Base-by-base conservation (phyloP, 805 yeast species). In the Barnettozyma vustinii region DNA sequence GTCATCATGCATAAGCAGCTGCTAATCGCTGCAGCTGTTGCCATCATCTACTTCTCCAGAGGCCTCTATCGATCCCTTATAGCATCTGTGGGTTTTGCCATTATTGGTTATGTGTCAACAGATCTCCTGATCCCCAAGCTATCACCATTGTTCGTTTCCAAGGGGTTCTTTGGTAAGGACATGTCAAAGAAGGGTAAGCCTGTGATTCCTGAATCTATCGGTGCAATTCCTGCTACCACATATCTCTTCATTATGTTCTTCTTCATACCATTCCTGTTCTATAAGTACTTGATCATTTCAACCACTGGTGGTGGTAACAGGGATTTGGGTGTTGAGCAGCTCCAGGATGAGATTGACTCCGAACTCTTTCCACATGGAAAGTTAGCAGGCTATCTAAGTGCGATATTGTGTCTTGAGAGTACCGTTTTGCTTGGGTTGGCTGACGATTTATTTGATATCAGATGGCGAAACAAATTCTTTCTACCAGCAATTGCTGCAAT, bases 401-500 rank as follows among this genome's bases (percentile, higher is more conserved):
- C 95, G 5, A 72, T 92, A 9, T 68, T 94, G 51, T 88, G 96
- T 52, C 68, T 94, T 43, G 89, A 89, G 67, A 80, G 89, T 55
- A 91, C 94, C 64, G 75, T 90, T 15, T 70, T 94, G 40, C 71
- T 94, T 40, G 99, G 99, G 0, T 74, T 94, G 27, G 85, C 95
- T 43, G 99, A 94, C 66, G 99, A 94, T 70, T 73, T 94, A 58
- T 94, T 94, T 62, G 99, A 94, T 66, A 81, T 94, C 54, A 77
- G 96, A 57, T 94, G 99, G 99, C 76, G 99, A 62, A 96, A 94
- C 70, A 94, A 94, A 72, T 89, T 94, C 69, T 89, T 94, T 60
- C 64, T 94, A 56, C 99, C 99, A 0, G 96, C 96, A 0, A 80
- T 94, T 47, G 97, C 97, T 0, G 83, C 96, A 1, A 81, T 94